Evolutionary conservation across 1,284 basidiomycete species (phyloP).

Genomic region (Rhodotorula sp.): DNA sequence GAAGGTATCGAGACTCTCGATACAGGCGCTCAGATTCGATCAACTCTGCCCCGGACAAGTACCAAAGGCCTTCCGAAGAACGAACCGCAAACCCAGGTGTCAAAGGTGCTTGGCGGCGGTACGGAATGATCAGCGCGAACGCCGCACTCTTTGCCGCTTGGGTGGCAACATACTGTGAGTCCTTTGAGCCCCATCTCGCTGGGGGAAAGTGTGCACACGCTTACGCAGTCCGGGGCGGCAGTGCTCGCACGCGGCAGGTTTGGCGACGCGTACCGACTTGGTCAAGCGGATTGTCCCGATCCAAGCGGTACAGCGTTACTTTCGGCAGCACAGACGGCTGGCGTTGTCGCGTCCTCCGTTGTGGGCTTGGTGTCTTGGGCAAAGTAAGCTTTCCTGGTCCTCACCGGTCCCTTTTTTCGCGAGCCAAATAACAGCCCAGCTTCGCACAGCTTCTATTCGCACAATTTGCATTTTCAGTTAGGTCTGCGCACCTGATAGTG

Average conservation of each 20-base stretch:
- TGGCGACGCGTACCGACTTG: neutral
- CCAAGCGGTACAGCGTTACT: neutral
- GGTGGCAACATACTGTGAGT: neutral
- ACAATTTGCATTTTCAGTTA: neutral
- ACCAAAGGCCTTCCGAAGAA: too few relatives aligned
- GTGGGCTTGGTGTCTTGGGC: neutral
- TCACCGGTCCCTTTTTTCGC: neutral
- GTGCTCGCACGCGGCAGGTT: neutral
- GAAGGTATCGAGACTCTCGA: too few relatives aligned
- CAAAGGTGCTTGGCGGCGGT: neutral
- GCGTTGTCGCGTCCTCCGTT: neutral
- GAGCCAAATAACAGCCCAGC: neutral
- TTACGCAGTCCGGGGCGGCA: neutral
- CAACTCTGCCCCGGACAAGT: too few relatives aligned
- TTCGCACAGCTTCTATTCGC: neutral
- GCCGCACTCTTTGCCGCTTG: neutral
- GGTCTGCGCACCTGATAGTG: fast-evolving
- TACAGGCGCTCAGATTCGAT: neutral
- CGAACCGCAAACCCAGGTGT: neutral
- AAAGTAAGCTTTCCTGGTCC: neutral
- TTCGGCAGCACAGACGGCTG: neutral
- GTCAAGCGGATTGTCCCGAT: neutral
- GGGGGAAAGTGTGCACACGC: neutral
- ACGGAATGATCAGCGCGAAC: neutral
- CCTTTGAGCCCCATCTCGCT: neutral